These are phyloP conservation scores for Mycena epipterygia DNA, from an alignment of 768 basidiomycete genomes.

Conservation along the genomic window DNA sequence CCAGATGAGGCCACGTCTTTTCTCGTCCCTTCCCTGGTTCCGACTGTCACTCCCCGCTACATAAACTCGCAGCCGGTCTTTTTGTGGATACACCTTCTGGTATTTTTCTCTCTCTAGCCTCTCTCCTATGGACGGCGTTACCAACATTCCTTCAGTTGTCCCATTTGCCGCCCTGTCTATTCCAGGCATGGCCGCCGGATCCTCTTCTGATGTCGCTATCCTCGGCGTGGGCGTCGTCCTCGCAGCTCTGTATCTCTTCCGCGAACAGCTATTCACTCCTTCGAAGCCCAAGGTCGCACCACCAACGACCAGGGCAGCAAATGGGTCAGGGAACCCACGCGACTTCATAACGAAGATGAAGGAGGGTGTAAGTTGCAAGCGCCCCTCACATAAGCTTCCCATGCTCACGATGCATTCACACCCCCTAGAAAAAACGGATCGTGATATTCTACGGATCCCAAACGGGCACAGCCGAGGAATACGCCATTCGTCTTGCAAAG, in stretches of 20 bases:
- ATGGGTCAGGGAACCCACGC: conserved; percentile 88
- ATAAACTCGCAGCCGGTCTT: neutral
- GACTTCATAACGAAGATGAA: conserved; percentile 97
- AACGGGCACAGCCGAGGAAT: conserved; percentile 98
- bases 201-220: conserved; percentile 80
- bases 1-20: conserved; percentile 30
- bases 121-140: conserved; percentile 22
- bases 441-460: conserved; percentile 99
- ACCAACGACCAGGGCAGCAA: conserved; percentile 60
- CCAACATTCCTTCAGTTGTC: conserved; percentile 54
- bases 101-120: neutral
- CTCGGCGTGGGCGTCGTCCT: conserved; percentile 81
- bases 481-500: conserved; percentile 96
- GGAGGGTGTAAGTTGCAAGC: conserved; percentile 75
- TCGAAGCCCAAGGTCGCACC: conserved; percentile 73
- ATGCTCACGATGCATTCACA: conserved; percentile 23
- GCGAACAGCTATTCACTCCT: conserved; percentile 81
- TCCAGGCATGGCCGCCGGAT: conserved; percentile 67
- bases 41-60: conserved; percentile 14
- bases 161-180: conserved; percentile 41
- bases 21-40: neutral
- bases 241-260: conserved; percentile 86
- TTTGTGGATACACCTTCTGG: neutral
- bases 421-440: conserved; percentile 89
- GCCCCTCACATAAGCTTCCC: conserved; percentile 7